Evolutionary conservation across 108 stramenopile genomes (phyloP), one percentile per base, ranked within the genome.

Genomic region (Pseudonitzschia delicatissima): DNA sequence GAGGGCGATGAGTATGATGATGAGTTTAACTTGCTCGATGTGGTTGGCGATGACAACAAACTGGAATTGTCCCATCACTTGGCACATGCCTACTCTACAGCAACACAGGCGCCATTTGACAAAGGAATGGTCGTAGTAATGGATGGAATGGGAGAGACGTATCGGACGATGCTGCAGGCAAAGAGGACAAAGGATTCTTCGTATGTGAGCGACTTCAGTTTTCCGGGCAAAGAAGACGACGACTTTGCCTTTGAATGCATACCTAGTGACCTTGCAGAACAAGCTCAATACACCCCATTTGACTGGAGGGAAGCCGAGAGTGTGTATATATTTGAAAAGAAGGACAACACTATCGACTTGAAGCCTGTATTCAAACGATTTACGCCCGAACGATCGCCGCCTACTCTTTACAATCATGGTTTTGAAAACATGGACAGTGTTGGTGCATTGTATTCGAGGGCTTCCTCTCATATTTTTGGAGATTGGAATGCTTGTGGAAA

Each of bases 401-500:
- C 94, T 11, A 77, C 81, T 25, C 60, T 77, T 48, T 71, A 63
- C 50, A 76, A 69, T 50, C 95, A 96, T 59, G 94, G 95, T 1
- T 96, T 95, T 76, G 91, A 95, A 63, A 95, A 96, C 71, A 96
- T 97, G 93, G 94, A 98, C 50, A 90, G 87, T 48, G 37, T 96
- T 36, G 98, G 98, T n/a, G 98, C 95, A 17, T 62, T 96, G 21
- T 98, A 97, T 79, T 94, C 93, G 45, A 66, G 95, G 69, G 91
- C 90, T 31, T 91, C 93, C 25, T 89, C 87, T 9, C 90, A 96
- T 76, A 92, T 97, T 8, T 97, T 98, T 72, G 95, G 95, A 13
- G 94, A 96, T 74, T 96, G 96, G 96, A 98, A 97, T 82, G 85
- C 92, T 0, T 96, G 96, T 57, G 96, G 97, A 15, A 94, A 97